Base-by-base conservation (phyloP, 2,329 filamentous ascomycete genomes). In the Endothia cerciana region DNA sequence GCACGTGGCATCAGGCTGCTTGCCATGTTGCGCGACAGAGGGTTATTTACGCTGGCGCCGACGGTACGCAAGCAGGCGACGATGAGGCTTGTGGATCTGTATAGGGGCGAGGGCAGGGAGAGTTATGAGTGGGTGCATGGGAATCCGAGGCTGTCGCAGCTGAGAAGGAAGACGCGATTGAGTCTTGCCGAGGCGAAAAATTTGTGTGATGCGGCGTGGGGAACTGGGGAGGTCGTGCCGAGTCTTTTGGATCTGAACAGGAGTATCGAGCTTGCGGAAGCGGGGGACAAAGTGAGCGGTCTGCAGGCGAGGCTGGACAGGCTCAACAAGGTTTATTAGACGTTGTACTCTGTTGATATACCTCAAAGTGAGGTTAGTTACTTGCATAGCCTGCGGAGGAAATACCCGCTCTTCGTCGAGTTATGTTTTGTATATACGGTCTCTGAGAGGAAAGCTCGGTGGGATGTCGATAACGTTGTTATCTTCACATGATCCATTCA, bases 181-280 rank as follows among this genome's bases (percentile, higher is more conserved):
- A 71, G 70, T 3, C 62, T 80, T 3, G 51, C 60, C 7, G 71
- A 77, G 51, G 77, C 78, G 65, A 79, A 77, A 70, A 63, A 51
- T 2, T 62, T 77, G n/a, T 74, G 78, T 47, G 76, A 80, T 43
- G 68, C 72, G 19, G 77, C 77, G 0, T 81, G 79, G 79, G 76
- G 73, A 19, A 63, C 62, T 11, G 41, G 38, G 19, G 70, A 72
- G 7, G 64, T 80, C 11, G 72, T 80, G 5, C 76, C 76, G 6
- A 62, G 72, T 0, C 25, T 76, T 8, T 63, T 72, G 1, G 64
- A 72, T 55, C 65, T 80, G 30, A 59, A 69, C 49, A 66, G 64
- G 7, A 61, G 72, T 3, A 70, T 78, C 19, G 68, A 71, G n/a
- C 66, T 64, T 2, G 51, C 72, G 60, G 28, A 65, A 67, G 57